Base-by-base conservation (phyloP, 805 yeast genomes). In the Pichia rugopelliculosa region DNA sequence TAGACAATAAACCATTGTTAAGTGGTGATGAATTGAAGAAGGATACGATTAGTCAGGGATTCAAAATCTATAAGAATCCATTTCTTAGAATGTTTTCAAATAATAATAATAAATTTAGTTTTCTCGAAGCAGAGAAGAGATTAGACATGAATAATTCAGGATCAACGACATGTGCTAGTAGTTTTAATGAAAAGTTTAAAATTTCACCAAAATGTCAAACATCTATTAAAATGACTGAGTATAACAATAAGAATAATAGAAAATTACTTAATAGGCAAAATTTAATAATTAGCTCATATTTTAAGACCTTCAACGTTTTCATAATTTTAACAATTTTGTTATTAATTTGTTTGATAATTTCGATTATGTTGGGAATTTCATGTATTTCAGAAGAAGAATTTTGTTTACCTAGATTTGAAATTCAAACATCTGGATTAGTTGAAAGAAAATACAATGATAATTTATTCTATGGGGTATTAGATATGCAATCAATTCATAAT, bases 321-420 rank as follows among this genome's bases (percentile, higher is more conserved):
- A 47, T 59, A 10, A 21, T 61, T 5, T 38, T 60, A 9, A 49
- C 62, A 10, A 27, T 59, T 6, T 38, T 62, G 20, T 49, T 59
- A 57, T 63, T 61, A 40, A 25, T 57, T 21, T 56, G 61, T 22
- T 58, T 65, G 6, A 41, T 62, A 6, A 43, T 55, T 15, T 50
- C 55, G 12, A 44, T 58, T 7, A 26, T 61, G 7, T 52, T 53
- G 10, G 53, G 56, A 34, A 50, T 58, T 37, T 54, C 76, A 0
- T 74, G 78, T 50, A 52, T 63, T 33, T 55, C 58, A 8, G 49
- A 52, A 24, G 48, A 62, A 2, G 55, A 57, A 6, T 44, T 59
- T 11, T 74, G 78, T 53, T 45, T 67, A 26, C 77, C 82, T 0
- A 77, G 73, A 41, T 58, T 69, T 23, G 67, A 69, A 21, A 56